Base-by-base conservation (phyloP, 495 filamentous ascomycete species). In the Penicillium paxilli region DNA sequence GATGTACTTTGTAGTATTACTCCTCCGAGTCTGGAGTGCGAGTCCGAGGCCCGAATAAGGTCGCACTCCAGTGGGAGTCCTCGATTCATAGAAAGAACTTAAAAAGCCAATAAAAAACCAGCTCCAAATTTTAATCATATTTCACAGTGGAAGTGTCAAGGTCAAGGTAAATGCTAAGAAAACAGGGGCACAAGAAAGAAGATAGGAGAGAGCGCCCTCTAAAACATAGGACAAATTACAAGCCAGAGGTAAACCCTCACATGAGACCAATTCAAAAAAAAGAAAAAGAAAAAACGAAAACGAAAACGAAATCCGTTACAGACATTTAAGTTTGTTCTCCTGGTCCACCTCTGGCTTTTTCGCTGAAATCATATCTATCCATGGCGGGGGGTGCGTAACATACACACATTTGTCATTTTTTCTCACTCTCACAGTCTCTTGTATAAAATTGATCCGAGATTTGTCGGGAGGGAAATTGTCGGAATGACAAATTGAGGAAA, bases 41-140 rank as follows among this genome's bases (percentile, higher is more conserved):
- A n/a, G n/a, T n/a, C n/a, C n/a, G n/a, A n/a, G n/a, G n/a, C n/a
- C n/a, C n/a, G n/a, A n/a, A n/a, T n/a, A n/a, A n/a, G n/a, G n/a
- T n/a, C n/a, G n/a, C n/a, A n/a, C n/a, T n/a, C n/a, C n/a, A n/a
- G n/a, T n/a, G n/a, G n/a, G n/a, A n/a, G n/a, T n/a, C n/a, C n/a
- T n/a, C n/a, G n/a, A n/a, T n/a, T n/a, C n/a, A n/a, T n/a, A n/a
- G n/a, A n/a, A n/a, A 48, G 30, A 48, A 54, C 49, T 54, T 57
- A 59, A 38, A 53, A 58, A 51, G 55, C 62, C 32, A 33, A 44
- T 42, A 22, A 32, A 47, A 30, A 35, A 57, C 59, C 49, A 42
- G 51, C 55, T 52, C 46, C 49, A 59, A 48, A 38, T 65, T 55
- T n/a, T 67, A 60, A 63, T 65, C 58, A 65, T 67, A 67, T 67